Evolutionary conservation across 305 asterid species (phyloP).

Genomic region (Euphrasia arctica): DNA sequence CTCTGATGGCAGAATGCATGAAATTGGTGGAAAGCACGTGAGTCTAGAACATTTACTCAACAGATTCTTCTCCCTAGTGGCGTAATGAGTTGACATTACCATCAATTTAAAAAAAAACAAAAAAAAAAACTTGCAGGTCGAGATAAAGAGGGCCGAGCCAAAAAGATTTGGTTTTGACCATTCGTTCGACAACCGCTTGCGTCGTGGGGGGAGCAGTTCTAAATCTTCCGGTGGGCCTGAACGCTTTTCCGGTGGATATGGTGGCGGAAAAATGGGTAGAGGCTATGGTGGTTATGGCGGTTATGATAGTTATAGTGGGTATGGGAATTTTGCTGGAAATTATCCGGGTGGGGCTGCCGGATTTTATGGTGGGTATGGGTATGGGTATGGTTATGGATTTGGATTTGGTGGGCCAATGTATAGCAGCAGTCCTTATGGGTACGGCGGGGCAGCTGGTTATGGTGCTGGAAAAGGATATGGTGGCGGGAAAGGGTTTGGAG

Average conservation of each 20-base stretch:
- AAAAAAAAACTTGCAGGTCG: slow-evolving; percentile 51
- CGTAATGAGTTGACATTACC: slow-evolving; percentile 17
- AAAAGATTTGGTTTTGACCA: slow-evolving; percentile 60
- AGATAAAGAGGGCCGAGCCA: slow-evolving; percentile 90
- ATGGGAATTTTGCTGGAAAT: slow-evolving; percentile 61
- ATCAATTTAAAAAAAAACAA: neutral
- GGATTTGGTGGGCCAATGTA: slow-evolving; percentile 90
- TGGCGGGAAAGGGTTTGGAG: slow-evolving; percentile 37
- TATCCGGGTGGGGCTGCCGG: slow-evolving; percentile 58
- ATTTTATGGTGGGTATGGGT: slow-evolving; percentile 70
- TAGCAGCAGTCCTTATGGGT: slow-evolving; percentile 67
- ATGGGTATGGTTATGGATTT: too few species aligned
- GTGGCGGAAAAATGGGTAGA: slow-evolving; percentile 70
- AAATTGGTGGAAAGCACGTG: slow-evolving; percentile 88
- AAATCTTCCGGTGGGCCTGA: slow-evolving; percentile 63
- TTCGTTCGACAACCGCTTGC: slow-evolving; percentile 41
- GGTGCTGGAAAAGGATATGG: slow-evolving; percentile 41
- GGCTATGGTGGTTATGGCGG: slow-evolving; percentile 65
- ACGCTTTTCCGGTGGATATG: slow-evolving; percentile 64
- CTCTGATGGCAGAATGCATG: slow-evolving; percentile 87
- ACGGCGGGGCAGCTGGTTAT: slow-evolving; percentile 47
- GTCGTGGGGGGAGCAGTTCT: slow-evolving; percentile 56
- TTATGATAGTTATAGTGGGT: slow-evolving; percentile 54
- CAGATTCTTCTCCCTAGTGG: neutral
- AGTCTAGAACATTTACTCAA: slow-evolving; percentile 26